A percentile compares a stretch with the other conserved stretches of the same genome.
These are phyloP conservation scores for Dioscorea zingiberensis DNA, from an alignment of 106 monocot species.

Conservation along the genomic window DNA sequence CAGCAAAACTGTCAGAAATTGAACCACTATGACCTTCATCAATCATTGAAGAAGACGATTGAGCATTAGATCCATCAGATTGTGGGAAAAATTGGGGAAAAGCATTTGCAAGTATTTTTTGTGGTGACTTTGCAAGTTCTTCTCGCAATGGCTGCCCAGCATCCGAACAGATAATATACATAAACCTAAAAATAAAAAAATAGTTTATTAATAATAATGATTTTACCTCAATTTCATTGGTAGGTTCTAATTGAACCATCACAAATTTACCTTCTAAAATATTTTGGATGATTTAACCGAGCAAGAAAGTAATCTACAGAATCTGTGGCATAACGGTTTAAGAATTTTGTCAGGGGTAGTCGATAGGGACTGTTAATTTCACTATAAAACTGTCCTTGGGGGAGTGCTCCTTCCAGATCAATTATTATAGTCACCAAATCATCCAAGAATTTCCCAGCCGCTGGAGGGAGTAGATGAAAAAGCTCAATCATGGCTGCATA, in stretches of 20 bases:
- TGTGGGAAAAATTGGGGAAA: slow-evolving; percentile 63
- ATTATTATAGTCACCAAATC: slow-evolving; percentile 94
- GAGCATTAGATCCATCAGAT: slow-evolving; percentile 32
- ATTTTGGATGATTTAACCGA: slow-evolving; percentile 81
- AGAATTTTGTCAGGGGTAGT: slow-evolving; percentile 84
- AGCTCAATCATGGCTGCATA: slow-evolving; percentile 98
- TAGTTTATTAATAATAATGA: slow-evolving; percentile 1
- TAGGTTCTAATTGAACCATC: background rate
- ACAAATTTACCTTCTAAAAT: slow-evolving; percentile 66
- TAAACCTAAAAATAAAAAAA: slow-evolving; percentile 55
- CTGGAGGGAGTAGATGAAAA: slow-evolving; percentile 96
- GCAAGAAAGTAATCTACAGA: slow-evolving; percentile 95
- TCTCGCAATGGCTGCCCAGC: slow-evolving; percentile 79
- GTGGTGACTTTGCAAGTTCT: slow-evolving; percentile 84
- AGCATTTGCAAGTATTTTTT: slow-evolving; percentile 79
- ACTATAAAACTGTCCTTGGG: slow-evolving; percentile 92
- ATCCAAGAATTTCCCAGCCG: slow-evolving; percentile 95
- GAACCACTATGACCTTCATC: slow-evolving; percentile 42
- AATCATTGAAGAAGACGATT: slow-evolving; percentile 34
- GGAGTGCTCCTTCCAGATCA: slow-evolving; percentile 88
- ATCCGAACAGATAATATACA: slow-evolving; percentile 90
- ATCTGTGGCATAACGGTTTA: slow-evolving; percentile 89
- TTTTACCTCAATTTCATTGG: background rate
- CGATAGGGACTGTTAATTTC: slow-evolving; percentile 99
- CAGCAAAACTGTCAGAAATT: slow-evolving; percentile 35